Percentiles rank a stretch among this genome's conserved stretches.
phyloP scores from a whole-genome alignment of 805 yeast genomes.

The Starmera dryadoides region DNA sequence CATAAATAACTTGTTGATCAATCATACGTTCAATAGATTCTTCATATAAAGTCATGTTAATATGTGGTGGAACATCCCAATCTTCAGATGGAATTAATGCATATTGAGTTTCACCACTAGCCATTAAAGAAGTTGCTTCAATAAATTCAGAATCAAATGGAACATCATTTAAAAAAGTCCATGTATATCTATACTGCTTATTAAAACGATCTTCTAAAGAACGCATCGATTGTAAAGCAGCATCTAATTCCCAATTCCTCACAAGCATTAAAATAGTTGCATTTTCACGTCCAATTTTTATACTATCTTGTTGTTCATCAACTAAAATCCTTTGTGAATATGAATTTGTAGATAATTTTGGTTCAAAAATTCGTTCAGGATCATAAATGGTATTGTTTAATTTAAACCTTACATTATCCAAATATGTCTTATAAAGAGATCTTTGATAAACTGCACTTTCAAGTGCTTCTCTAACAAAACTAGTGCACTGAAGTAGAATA shows the following conservation, averaged over 20 bases:
- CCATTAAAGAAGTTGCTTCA: constrained; percentile 51
- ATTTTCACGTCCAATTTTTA: constrained; percentile 52
- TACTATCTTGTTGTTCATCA: constrained; percentile 23
- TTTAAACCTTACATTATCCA: constrained; percentile 7
- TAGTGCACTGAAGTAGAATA: constrained; percentile 12
- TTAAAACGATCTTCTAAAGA: constrained; percentile 73
- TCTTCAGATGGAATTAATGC: constrained; percentile 59
- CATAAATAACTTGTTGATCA: constrained; percentile 50
- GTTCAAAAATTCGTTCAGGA: constrained; percentile 11
- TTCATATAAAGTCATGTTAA: constrained; percentile 51
- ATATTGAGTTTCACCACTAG: constrained; percentile 57
- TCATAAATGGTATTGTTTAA: constrained; percentile 4
- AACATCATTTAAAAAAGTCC: constrained; percentile 75
- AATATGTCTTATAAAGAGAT: constrained; percentile 16
- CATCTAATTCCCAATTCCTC: constrained; percentile 70
- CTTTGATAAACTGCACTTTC: constrained; percentile 13
- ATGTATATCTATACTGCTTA: constrained; percentile 56
- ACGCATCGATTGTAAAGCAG: constrained; percentile 71
- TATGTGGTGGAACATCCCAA: constrained; percentile 73
- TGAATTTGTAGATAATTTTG: constrained; percentile 33
- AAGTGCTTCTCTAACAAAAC: constrained; percentile 13
- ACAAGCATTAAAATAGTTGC: constrained; percentile 88
- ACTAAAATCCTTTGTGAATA: constrained; percentile 25
- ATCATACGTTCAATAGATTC: constrained; percentile 37
- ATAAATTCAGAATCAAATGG: constrained; percentile 60